phyloP scores from a whole-genome alignment of 805 yeast species.

The Kuraishia borneana region DNA sequence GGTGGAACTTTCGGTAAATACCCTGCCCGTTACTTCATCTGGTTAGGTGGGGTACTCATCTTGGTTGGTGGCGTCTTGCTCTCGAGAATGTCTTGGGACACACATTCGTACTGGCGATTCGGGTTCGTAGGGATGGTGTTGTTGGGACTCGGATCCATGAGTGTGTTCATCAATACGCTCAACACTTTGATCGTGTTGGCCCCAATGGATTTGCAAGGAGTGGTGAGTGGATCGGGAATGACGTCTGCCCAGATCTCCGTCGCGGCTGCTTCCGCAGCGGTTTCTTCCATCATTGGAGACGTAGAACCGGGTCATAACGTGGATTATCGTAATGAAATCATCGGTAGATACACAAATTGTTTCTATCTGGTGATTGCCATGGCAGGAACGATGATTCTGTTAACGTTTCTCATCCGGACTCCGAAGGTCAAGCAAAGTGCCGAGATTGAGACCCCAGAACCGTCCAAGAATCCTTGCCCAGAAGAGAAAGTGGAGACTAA shows the following conservation, averaged over 20 bases:
- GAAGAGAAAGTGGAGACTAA: no score
- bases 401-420: no score
- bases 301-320: conserved; percentile 3
- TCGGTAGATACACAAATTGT: no score
- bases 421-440: no score
- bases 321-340: no score
- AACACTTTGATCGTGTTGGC: conserved; percentile 17
- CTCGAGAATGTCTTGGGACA: not conserved
- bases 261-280: conserved; percentile 17
- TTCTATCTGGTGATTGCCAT: no score
- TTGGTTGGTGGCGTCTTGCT: conserved; percentile 1
- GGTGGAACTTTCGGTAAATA: conserved; percentile 3
- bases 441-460: no score
- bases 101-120: conserved; percentile 1
- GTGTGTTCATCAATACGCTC: conserved; percentile 15
- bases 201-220: conserved; percentile 28
- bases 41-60: conserved; percentile 6
- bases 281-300: conserved; percentile 16
- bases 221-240: conserved; percentile 23
- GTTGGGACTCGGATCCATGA: conserved; percentile 2
- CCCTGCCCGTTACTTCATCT: conserved; percentile 7
- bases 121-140: conserved; percentile 1
- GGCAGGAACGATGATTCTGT: no score
- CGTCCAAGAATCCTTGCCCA: no score
- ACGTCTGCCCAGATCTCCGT: conserved; percentile 23